Percentiles rank a stretch among this genome's conserved stretches.
phyloP scores from a whole-genome alignment of 495 filamentous ascomycete genomes.

The Tirmania nivea region DNA sequence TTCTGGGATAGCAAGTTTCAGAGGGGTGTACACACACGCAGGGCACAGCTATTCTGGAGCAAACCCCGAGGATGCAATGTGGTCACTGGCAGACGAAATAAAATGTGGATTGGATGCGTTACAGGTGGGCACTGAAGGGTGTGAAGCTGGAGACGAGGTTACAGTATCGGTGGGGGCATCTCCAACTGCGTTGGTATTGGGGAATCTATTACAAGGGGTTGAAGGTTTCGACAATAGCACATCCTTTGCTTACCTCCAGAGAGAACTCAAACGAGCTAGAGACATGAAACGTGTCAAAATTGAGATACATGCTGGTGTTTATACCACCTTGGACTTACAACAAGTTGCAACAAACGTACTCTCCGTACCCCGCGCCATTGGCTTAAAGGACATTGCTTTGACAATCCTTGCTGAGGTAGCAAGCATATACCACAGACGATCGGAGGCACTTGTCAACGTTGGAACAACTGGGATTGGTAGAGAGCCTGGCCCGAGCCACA shows the following conservation, averaged over 20 bases:
- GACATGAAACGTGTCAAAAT: slow-evolving; percentile 22
- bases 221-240: slow-evolving; percentile 1
- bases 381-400: slow-evolving; percentile 38
- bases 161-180: slow-evolving; percentile 61
- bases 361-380: slow-evolving; percentile 21
- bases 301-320: slow-evolving; percentile 53
- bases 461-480: slow-evolving; percentile 53
- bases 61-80: slow-evolving; percentile 32
- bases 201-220: slow-evolving; percentile 22
- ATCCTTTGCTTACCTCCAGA: not conserved
- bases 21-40: slow-evolving; percentile 60
- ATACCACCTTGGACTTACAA: slow-evolving; percentile 59
- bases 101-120: slow-evolving; percentile 31
- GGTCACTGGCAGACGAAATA: slow-evolving; percentile 39
- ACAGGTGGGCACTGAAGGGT: slow-evolving; percentile 17
- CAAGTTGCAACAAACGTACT: slow-evolving; percentile 52
- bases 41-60: slow-evolving; percentile 45
- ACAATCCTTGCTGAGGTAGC: slow-evolving; percentile 51
- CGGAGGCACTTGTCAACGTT: slow-evolving; percentile 49
- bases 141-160: slow-evolving; percentile 22
- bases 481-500: slow-evolving; percentile 40
- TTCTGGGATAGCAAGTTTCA: slow-evolving; percentile 24
- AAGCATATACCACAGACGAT: slow-evolving; percentile 38
- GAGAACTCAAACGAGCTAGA: not conserved
- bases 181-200: slow-evolving; percentile 44